A percentile compares a stretch with the other conserved stretches of the same genome.
Conservation (phyloP, 176 grass and related monocot genomes). For the Aechmea fasciata region DNA sequence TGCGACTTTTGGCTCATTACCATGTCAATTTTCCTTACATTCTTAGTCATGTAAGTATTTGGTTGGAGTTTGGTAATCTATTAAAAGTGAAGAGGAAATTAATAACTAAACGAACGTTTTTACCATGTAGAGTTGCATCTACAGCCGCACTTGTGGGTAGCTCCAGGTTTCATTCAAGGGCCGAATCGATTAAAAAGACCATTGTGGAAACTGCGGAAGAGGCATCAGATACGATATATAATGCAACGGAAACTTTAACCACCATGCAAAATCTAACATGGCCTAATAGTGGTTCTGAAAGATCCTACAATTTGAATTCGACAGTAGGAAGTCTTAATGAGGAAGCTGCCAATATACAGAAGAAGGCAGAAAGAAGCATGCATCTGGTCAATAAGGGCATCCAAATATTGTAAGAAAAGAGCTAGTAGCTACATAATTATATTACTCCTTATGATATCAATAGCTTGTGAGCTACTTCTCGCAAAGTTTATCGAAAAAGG, state of each 20-base stretch:
- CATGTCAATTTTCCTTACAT: constrained; percentile 43
- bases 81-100: not conserved
- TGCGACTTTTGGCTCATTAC: constrained; percentile 30
- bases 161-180: constrained; percentile 55
- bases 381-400: constrained; percentile 49
- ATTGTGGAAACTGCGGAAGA: constrained; percentile 40
- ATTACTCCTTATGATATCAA: not conserved
- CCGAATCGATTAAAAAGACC: constrained; percentile 52
- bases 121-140: constrained; percentile 45
- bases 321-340: constrained; percentile 44
- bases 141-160: constrained; percentile 28
- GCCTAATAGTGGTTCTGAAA: constrained; percentile 32
- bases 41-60: constrained; percentile 60
- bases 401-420: constrained; percentile 55
- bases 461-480: not conserved
- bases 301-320: constrained; percentile 48
- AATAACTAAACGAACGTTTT: not conserved
- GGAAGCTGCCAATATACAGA: constrained; percentile 59
- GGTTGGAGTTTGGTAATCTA: too few relatives aligned
- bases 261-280: constrained; percentile 49
- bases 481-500: not conserved
- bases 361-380: constrained; percentile 58
- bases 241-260: constrained; percentile 52
- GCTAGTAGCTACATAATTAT: not conserved
- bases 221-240: constrained; percentile 50